Conservation (phyloP, 805 yeast species). For the Candida nonsorbophila region DNA sequence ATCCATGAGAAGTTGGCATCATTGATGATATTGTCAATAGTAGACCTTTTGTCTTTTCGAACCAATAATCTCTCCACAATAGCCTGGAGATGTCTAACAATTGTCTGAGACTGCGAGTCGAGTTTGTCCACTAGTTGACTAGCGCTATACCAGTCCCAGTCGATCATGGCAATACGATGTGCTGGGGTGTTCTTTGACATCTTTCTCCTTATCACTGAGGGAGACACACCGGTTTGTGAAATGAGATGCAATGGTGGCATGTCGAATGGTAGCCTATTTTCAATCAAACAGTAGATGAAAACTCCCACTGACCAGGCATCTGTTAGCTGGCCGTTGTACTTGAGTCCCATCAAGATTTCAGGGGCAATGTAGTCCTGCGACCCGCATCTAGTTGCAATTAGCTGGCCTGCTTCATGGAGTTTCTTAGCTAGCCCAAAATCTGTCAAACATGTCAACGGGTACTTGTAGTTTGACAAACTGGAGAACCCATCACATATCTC, state of each 20-base stretch:
- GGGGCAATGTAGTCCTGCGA: slow-evolving; percentile 97
- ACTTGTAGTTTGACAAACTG: slow-evolving; percentile 1
- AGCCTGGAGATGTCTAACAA: slow-evolving; percentile 17
- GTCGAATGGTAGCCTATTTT: slow-evolving; percentile 89
- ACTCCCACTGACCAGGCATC: slow-evolving; percentile 97
- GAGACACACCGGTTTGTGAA: slow-evolving; percentile 29
- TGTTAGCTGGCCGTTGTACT: slow-evolving; percentile 85
- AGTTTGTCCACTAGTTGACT: slow-evolving; percentile 10
- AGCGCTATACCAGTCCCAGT: slow-evolving; percentile 78
- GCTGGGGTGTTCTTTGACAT: slow-evolving; percentile 53
- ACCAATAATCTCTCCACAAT: slow-evolving; percentile 31
- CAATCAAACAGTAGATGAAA: slow-evolving; percentile 76
- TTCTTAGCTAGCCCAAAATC: slow-evolving; percentile 87
- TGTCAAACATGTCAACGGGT: slow-evolving; percentile 49
- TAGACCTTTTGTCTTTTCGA: slow-evolving; percentile 28
- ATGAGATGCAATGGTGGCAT: slow-evolving; percentile 53
- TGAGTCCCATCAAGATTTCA: slow-evolving; percentile 82
- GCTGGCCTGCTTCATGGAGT: slow-evolving; percentile 54
- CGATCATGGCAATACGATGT: slow-evolving; percentile 86
- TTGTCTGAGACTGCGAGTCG: slow-evolving; percentile 11
- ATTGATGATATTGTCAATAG: slow-evolving; percentile 13
- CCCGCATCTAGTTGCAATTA: slow-evolving; percentile 86
- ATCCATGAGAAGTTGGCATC: slow-evolving; percentile 20
- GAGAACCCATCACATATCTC: too few species aligned
- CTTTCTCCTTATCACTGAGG: slow-evolving; percentile 39